These are phyloP conservation scores for Galerina sulciceps DNA, from an alignment of 768 basidiomycete genomes.

Conservation along the genomic window DNA sequence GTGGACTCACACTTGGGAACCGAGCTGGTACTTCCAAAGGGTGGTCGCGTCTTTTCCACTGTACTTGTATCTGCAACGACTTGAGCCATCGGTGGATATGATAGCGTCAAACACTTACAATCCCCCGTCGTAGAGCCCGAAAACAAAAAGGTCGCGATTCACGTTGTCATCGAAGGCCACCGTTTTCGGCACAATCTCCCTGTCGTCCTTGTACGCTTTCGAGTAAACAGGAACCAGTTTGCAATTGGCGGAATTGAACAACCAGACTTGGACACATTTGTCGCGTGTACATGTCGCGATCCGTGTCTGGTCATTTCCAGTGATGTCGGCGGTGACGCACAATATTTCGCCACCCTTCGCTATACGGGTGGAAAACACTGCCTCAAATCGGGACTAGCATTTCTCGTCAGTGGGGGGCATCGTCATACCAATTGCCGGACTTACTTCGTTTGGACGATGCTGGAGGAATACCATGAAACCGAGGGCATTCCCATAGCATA, in stretches of 20 bases:
- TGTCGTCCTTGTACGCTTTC: neutral
- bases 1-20: neutral
- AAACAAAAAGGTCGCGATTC: constrained; percentile 7
- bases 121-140: constrained; percentile 10
- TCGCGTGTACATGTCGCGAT: neutral
- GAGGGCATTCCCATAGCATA: constrained; percentile 15
- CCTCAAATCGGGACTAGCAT: constrained; percentile 4
- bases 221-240: neutral
- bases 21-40: neutral
- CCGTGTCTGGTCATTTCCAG: neutral
- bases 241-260: neutral
- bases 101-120: neutral
- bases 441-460: constrained; percentile 8
- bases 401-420: too few species aligned
- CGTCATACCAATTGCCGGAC: neutral
- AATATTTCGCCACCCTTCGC: constrained; percentile 11
- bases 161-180: neutral
- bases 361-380: constrained; percentile 5
- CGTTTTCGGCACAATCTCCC: neutral
- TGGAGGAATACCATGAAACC: constrained; percentile 13
- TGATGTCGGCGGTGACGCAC: neutral
- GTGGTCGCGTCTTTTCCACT: neutral
- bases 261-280: neutral
- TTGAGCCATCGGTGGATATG: neutral
- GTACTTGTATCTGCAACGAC: neutral